These are phyloP conservation scores for Euphorbia pulcherrima DNA, from an alignment of 345 rosid genomes.

Conservation along the genomic window DNA sequence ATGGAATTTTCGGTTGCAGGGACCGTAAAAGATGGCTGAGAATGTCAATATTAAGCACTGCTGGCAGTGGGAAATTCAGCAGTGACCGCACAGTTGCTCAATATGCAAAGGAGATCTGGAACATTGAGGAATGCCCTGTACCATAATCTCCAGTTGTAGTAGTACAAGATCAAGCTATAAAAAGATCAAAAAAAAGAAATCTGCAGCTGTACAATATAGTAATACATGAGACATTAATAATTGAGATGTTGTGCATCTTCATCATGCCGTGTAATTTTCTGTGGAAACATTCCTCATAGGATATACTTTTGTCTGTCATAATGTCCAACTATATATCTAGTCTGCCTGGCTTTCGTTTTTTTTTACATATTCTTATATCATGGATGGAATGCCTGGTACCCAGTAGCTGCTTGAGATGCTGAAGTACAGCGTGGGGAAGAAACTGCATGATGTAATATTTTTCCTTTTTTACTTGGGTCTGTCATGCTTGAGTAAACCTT, in stretches of 20 bases:
- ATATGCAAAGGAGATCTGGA: constrained; percentile 90
- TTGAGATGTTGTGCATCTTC: constrained; percentile 1
- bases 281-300: not conserved
- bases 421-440: no score
- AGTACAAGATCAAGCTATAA: not conserved
- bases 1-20: constrained; percentile 36
- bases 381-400: no score
- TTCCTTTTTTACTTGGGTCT: no score
- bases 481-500: no score
- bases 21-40: constrained; percentile 71
- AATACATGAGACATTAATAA: constrained; percentile 3
- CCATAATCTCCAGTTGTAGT: constrained; percentile 33
- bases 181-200: not conserved
- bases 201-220: not conserved
- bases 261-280: not conserved
- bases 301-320: not conserved
- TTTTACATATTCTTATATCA: no score
- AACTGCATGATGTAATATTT: no score
- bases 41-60: constrained; percentile 92
- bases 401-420: no score
- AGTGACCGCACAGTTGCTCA: constrained; percentile 85
- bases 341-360: not conserved
- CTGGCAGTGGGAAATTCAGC: constrained; percentile 88
- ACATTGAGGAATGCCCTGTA: constrained; percentile 65
- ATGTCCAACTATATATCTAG: not conserved